phyloP scores from a whole-genome alignment of 208 protist species.

The Porcisia deanei region DNA sequence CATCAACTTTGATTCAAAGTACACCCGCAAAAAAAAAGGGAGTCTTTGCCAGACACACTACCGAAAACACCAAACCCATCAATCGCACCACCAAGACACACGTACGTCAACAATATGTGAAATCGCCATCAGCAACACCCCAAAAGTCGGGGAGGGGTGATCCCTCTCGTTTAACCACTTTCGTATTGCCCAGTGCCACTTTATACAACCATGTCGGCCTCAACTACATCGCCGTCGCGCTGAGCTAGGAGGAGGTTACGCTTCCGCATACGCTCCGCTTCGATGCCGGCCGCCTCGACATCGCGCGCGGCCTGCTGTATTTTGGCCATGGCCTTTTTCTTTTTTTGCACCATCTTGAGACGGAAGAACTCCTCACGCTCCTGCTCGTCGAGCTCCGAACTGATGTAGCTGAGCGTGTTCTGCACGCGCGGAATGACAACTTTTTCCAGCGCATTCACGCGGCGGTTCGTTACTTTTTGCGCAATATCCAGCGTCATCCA shows the following conservation, averaged over 20 bases:
- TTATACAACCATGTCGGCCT: conserved; percentile 80
- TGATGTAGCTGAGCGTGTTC: conserved; percentile 98
- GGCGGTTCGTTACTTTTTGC: conserved; percentile 99
- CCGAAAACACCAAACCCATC: not conserved
- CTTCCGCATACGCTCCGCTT: conserved; percentile 30
- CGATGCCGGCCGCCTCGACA: conserved; percentile 37
- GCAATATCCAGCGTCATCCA: conserved; percentile 98
- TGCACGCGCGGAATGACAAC: conserved; percentile 98
- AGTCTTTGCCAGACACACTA: not conserved
- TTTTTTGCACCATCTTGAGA: conserved; percentile 98
- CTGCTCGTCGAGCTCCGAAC: conserved; percentile 98
- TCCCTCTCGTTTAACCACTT: not conserved
- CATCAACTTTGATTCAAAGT: not conserved
- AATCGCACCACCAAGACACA: not conserved
- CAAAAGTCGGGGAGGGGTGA: not conserved
- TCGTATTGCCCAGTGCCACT: not conserved
- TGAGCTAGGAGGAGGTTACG: conserved; percentile 28
- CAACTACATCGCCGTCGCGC: conserved; percentile 47
- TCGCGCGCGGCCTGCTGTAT: conserved; percentile 39
- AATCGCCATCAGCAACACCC: not conserved
- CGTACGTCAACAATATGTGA: not conserved
- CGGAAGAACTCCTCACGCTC: conserved; percentile 99
- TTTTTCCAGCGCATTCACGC: conserved; percentile 99
- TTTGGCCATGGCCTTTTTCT: conserved; percentile 91
- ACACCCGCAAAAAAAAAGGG: not conserved